Evolutionary conservation across 805 yeast species (phyloP).

Genomic region (Debaryomyces tyrocola): DNA sequence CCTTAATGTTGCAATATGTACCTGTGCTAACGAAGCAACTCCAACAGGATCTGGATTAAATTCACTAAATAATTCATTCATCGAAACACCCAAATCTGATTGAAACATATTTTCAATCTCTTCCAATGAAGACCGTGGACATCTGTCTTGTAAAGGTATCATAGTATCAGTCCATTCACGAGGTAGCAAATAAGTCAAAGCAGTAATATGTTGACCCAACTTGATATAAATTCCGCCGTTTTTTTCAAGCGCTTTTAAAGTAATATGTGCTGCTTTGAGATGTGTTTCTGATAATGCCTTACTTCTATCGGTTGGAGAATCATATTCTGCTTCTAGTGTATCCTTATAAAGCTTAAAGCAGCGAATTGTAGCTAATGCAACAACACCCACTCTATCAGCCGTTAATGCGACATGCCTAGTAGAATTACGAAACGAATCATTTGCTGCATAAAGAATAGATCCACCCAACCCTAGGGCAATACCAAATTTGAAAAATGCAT

Average conservation of each 20-base stretch:
- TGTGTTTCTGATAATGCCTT: slow-evolving; percentile 68
- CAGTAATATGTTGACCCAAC: slow-evolving; percentile 91
- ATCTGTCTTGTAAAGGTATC: slow-evolving; percentile 87
- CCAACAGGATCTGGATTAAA: slow-evolving; percentile 83
- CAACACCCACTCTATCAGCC: slow-evolving; percentile 58
- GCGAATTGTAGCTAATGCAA: slow-evolving; percentile 63
- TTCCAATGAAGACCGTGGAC: slow-evolving; percentile 76
- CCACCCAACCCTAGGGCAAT: slow-evolving; percentile 29
- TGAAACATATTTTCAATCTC: slow-evolving; percentile 68
- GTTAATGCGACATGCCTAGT: slow-evolving; percentile 36
- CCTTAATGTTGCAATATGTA: slow-evolving; percentile 71
- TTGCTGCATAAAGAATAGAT: slow-evolving; percentile 32
- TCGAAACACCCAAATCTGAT: slow-evolving; percentile 58
- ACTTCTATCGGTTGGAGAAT: slow-evolving; percentile 42
- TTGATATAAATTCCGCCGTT: slow-evolving; percentile 95
- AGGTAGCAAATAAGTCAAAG: slow-evolving; percentile 88
- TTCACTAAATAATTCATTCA: slow-evolving; percentile 64
- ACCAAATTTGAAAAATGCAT: slow-evolving; percentile 21
- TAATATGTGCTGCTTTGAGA: slow-evolving; percentile 69
- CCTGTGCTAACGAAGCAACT: slow-evolving; percentile 95
- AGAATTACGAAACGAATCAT: slow-evolving; percentile 33
- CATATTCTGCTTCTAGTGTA: slow-evolving; percentile 48
- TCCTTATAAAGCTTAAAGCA: slow-evolving; percentile 73
- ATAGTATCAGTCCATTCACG: slow-evolving; percentile 93
- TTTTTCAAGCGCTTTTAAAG: slow-evolving; percentile 72